phyloP scores from a whole-genome alignment of 306 rosid species.

The Dryas octopetala region DNA sequence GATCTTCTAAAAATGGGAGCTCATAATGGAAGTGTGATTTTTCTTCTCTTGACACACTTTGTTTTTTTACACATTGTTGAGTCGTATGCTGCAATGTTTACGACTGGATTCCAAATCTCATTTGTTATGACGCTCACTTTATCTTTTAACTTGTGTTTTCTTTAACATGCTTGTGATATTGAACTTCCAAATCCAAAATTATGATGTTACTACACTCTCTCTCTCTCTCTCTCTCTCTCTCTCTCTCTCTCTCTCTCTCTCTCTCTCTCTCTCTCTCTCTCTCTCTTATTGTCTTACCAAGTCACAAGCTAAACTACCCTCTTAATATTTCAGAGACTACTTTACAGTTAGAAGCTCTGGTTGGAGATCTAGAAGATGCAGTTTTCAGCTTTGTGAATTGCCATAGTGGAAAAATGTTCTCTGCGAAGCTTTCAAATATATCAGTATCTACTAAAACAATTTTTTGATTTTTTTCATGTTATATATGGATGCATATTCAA shows the following conservation, averaged over 20 bases:
- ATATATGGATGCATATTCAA: slow-evolving; percentile 22
- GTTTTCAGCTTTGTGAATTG: slow-evolving; percentile 55
- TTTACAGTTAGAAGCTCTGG: slow-evolving; percentile 71
- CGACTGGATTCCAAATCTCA: background rate
- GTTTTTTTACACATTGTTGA: background rate
- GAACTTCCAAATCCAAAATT: background rate
- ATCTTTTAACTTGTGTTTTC: background rate
- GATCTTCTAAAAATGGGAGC: background rate
- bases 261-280: slow-evolving; percentile 12
- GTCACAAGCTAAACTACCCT: slow-evolving; percentile 37
- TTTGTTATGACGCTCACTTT: background rate
- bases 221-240: slow-evolving; percentile 10
- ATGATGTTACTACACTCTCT: background rate
- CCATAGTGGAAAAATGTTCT: slow-evolving; percentile 47
- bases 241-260: background rate
- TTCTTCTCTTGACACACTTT: background rate
- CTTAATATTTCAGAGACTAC: slow-evolving; percentile 64
- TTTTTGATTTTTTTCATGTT: slow-evolving; percentile 8
- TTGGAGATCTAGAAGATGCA: slow-evolving; percentile 87
- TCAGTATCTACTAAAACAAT: slow-evolving; percentile 38
- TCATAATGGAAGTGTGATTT: background rate
- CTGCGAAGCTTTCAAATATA: slow-evolving; percentile 42
- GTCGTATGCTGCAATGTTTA: background rate
- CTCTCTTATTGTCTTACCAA: slow-evolving; percentile 12
- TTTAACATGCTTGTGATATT: background rate